Conservation (phyloP, 2,329 filamentous ascomycete genomes). For the Lasiodiplodia sp. region DNA sequence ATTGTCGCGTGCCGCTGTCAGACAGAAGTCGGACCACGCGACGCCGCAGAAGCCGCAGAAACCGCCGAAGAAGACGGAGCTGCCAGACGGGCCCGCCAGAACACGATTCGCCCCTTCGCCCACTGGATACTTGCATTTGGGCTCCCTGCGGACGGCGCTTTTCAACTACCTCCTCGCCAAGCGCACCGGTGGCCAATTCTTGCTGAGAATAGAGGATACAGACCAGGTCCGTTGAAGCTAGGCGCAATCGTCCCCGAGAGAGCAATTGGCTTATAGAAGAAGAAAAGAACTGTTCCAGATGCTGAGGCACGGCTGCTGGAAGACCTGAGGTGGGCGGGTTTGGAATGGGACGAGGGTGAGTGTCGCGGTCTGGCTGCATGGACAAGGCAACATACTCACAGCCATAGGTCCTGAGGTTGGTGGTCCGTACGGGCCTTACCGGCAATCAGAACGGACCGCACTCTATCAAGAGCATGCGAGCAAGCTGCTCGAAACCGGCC, state of each 20-base stretch:
- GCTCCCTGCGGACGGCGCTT: slow-evolving; percentile 89
- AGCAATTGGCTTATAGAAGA: slow-evolving; percentile 44
- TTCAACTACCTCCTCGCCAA: slow-evolving; percentile 94
- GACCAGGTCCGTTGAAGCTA: slow-evolving; percentile 69
- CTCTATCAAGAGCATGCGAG: slow-evolving; percentile 77
- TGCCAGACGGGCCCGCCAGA: slow-evolving; percentile 54
- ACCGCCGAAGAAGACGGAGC: slow-evolving; percentile 6
- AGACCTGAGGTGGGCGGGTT: slow-evolving; percentile 86
- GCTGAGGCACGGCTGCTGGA: slow-evolving; percentile 79
- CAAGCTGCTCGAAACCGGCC: slow-evolving; percentile 70
- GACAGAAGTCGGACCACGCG: neutral
- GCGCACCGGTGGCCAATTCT: slow-evolving; percentile 85
- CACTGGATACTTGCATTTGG: slow-evolving; percentile 91
- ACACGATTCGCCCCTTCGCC: slow-evolving; percentile 95
- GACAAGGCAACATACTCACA: slow-evolving; percentile 5
- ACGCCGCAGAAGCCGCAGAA: slow-evolving; percentile 10
- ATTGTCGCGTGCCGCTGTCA: slow-evolving; percentile 1
- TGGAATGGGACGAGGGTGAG: slow-evolving; percentile 90
- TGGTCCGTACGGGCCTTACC: slow-evolving; percentile 85
- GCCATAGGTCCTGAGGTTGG: slow-evolving; percentile 75
- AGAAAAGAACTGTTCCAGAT: slow-evolving; percentile 82
- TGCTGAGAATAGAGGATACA: slow-evolving; percentile 93
- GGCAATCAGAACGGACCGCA: slow-evolving; percentile 79
- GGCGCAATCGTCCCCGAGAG: neutral
- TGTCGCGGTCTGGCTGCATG: slow-evolving; percentile 6